These are phyloP conservation scores for Geosmithia flava DNA, from an alignment of 2,329 filamentous ascomycete species.

Conservation along the genomic window DNA sequence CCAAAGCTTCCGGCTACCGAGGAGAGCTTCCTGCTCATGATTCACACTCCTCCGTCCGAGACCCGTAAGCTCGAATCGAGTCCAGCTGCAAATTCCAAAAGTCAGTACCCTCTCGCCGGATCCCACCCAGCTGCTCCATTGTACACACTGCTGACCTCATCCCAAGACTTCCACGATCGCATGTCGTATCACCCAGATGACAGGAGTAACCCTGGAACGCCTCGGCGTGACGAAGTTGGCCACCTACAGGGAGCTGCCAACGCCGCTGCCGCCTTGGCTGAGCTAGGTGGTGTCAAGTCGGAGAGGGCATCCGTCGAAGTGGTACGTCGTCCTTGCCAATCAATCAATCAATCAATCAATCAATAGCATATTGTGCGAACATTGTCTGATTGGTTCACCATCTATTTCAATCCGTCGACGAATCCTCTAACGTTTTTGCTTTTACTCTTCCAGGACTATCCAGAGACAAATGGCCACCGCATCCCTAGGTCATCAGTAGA, in stretches of 20 bases:
- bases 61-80: slow-evolving; percentile 35
- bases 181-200: slow-evolving; percentile 56
- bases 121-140: slow-evolving; percentile 3
- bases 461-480: slow-evolving; percentile 54
- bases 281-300: slow-evolving; percentile 65
- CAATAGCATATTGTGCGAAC: neutral
- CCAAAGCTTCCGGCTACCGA: slow-evolving; percentile 95
- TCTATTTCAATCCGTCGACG: neutral
- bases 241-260: slow-evolving; percentile 49
- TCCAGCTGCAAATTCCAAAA: slow-evolving; percentile 17
- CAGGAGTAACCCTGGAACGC: slow-evolving; percentile 53
- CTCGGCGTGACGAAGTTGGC: slow-evolving; percentile 58
- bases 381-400: too few relatives aligned
- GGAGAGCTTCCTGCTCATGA: slow-evolving; percentile 95
- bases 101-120: slow-evolving; percentile 11
- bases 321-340: slow-evolving; percentile 35
- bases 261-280: slow-evolving; percentile 76
- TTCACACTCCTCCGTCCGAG: slow-evolving; percentile 75
- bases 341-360: neutral
- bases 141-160: slow-evolving; percentile 10
- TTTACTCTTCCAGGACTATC: slow-evolving; percentile 41
- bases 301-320: slow-evolving; percentile 65
- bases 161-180: slow-evolving; percentile 43
- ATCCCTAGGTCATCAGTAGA: slow-evolving; percentile 58
- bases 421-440: neutral